phyloP scores from a whole-genome alignment of 192 early-diverging fungal genomes.

The Coemansia sp. region DNA sequence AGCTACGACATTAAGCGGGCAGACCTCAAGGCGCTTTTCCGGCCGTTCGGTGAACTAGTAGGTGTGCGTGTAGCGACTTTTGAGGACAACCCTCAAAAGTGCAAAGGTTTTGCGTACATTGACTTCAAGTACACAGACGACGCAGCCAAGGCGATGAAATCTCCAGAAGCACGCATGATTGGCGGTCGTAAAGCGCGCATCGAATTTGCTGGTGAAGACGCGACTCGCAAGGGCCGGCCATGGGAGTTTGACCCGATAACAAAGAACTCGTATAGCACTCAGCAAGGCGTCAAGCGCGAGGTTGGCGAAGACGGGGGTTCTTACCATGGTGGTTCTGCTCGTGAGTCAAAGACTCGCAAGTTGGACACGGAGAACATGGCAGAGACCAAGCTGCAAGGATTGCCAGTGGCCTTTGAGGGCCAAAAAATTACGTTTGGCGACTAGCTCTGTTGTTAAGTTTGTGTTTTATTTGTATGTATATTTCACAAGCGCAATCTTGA shows the following conservation, averaged over 20 bases:
- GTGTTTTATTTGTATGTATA: neutral
- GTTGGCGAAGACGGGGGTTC: slow-evolving; percentile 17
- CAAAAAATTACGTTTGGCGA: slow-evolving; percentile 66
- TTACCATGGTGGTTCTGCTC: neutral
- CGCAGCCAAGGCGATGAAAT: slow-evolving; percentile 62
- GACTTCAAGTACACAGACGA: slow-evolving; percentile 63
- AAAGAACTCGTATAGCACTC: slow-evolving; percentile 9
- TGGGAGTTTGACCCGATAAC: slow-evolving; percentile 56
- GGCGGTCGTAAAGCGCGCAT: slow-evolving; percentile 59
- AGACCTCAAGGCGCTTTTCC: slow-evolving; percentile 58
- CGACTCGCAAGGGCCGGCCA: slow-evolving; percentile 63
- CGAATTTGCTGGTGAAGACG: slow-evolving; percentile 67
- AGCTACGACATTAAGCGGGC: slow-evolving; percentile 56
- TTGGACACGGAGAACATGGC: slow-evolving; percentile 49
- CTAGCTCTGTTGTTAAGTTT: slow-evolving; percentile 7
- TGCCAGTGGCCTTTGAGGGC: slow-evolving; percentile 62
- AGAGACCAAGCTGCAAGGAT: slow-evolving; percentile 47
- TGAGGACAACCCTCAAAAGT: slow-evolving; percentile 68
- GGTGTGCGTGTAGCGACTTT: slow-evolving; percentile 71
- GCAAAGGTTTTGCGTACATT: slow-evolving; percentile 74
- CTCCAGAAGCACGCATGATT: slow-evolving; percentile 55
- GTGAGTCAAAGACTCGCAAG: slow-evolving; percentile 20
- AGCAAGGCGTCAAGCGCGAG: slow-evolving; percentile 5
- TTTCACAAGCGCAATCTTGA: neutral
- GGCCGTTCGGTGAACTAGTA: slow-evolving; percentile 60